Percentiles rank a stretch among this genome's conserved stretches.
These are phyloP conservation scores for Metschnikowia vanudenii DNA, from an alignment of 805 yeast species.

Conservation along the genomic window DNA sequence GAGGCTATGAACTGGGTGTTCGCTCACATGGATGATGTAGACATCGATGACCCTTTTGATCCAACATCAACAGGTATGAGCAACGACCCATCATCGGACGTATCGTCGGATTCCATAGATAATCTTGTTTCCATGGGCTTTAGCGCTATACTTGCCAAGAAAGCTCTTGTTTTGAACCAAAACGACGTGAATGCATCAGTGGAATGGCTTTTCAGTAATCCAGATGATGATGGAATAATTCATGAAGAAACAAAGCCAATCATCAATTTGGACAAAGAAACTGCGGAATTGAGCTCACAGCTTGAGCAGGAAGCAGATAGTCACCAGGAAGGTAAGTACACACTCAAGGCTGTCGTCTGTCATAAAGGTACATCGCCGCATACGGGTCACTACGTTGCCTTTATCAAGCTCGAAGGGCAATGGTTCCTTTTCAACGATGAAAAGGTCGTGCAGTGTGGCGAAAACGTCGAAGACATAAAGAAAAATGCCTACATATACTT, in stretches of 20 bases:
- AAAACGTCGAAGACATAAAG: conserved; percentile 42
- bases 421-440: conserved; percentile 91
- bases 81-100: conserved; percentile 14
- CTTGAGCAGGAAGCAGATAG: conserved; percentile 12
- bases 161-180: conserved; percentile 61
- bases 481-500: conserved; percentile 50
- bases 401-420: conserved; percentile 47
- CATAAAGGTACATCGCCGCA: conserved; percentile 90
- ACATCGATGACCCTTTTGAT: conserved; percentile 63
- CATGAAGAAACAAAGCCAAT: conserved; percentile 25
- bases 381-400: conserved; percentile 90
- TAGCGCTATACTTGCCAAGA: conserved; percentile 56
- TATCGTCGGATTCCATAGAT: conserved; percentile 40
- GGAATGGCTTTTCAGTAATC: conserved; percentile 86
- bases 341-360: conserved; percentile 66
- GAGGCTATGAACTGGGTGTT: conserved; percentile 89
- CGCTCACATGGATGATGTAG: conserved; percentile 82
- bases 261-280: conserved; percentile 31
- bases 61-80: conserved; percentile 12
- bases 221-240: conserved; percentile 70
- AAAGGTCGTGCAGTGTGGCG: conserved; percentile 65
- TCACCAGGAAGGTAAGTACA: conserved; percentile 34
- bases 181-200: conserved; percentile 74
- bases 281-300: conserved; percentile 15
- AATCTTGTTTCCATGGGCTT: conserved; percentile 78